Conservation (phyloP, 805 yeast genomes). For the Ogataea pignaliae region DNA sequence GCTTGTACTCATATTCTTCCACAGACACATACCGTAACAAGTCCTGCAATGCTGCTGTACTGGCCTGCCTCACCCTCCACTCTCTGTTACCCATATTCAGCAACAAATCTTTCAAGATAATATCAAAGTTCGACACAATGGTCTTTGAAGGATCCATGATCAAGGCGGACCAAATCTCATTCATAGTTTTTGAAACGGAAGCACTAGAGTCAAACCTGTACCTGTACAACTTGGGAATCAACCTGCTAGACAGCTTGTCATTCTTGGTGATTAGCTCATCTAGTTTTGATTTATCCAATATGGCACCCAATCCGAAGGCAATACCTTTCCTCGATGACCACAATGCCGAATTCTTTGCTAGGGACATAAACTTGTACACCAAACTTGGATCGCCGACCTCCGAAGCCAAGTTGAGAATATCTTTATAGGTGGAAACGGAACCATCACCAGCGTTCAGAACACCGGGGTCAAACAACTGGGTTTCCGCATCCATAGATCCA, state of each 20-base stretch:
- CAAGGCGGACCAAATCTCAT: slow-evolving; percentile 78
- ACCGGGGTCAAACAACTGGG: slow-evolving; percentile 83
- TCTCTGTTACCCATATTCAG: slow-evolving; percentile 72
- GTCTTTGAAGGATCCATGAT: slow-evolving; percentile 51
- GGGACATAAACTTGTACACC: slow-evolving; percentile 90
- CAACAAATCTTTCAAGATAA: slow-evolving; percentile 61
- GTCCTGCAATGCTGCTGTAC: slow-evolving; percentile 67
- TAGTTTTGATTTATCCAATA: slow-evolving; percentile 72
- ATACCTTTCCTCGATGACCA: slow-evolving; percentile 94
- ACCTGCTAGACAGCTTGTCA: slow-evolving; percentile 46
- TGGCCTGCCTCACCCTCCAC: slow-evolving; percentile 92
- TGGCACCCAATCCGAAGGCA: slow-evolving; percentile 88
- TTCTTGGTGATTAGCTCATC: slow-evolving; percentile 57
- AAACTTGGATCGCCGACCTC: slow-evolving; percentile 95
- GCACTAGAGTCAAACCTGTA: slow-evolving; percentile 81
- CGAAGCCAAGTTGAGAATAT: slow-evolving; percentile 79
- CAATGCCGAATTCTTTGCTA: slow-evolving; percentile 79
- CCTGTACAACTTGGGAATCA: slow-evolving; percentile 79
- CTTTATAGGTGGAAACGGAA: slow-evolving; percentile 86
- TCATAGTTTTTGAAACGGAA: slow-evolving; percentile 77
- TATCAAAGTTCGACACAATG: slow-evolving; percentile 48
- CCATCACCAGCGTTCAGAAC: slow-evolving; percentile 75
- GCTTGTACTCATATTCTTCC: slow-evolving; percentile 43
- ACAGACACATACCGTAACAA: slow-evolving; percentile 58
- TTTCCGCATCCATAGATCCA: slow-evolving; percentile 72